phyloP scores from a whole-genome alignment of 2,329 filamentous ascomycete species.

The Thelonectria blattea region DNA sequence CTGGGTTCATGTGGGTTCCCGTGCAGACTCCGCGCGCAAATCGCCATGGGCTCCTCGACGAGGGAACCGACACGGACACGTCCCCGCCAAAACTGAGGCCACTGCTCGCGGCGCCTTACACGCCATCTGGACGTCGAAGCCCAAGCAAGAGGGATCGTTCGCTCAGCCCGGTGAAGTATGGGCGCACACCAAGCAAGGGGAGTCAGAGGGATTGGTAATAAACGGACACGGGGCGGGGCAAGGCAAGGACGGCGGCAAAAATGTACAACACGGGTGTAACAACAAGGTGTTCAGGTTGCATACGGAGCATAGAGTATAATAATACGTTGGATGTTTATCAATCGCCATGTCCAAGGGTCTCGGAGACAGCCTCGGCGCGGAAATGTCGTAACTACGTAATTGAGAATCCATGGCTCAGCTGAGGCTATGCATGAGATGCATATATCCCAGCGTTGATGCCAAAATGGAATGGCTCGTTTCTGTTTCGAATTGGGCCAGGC shows the following conservation, averaged over 20 bases:
- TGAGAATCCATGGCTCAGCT: not conserved
- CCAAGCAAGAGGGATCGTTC: conserved; percentile 58
- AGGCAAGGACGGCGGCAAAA: conserved; percentile 6
- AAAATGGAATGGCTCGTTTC: not conserved
- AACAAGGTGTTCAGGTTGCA: conserved; percentile 27
- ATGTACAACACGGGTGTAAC: conserved; percentile 32
- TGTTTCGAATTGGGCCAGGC: not conserved
- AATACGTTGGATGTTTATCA: conserved; percentile 19
- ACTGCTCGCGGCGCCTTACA: conserved; percentile 52
- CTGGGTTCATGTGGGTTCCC: conserved; percentile 58
- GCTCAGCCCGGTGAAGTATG: conserved; percentile 55
- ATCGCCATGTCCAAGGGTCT: not conserved
- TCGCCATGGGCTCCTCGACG: conserved; percentile 51
- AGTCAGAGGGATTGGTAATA: conserved; percentile 11
- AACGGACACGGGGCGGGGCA: conserved; percentile 11
- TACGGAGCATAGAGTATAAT: conserved; percentile 17
- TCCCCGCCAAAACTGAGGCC: conserved; percentile 52
- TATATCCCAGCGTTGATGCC: not conserved
- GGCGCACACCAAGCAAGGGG: conserved; percentile 47
- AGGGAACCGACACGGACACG: conserved; percentile 58
- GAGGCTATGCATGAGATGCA: not conserved
- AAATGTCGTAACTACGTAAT: not conserved
- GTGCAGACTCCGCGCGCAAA: conserved; percentile 55
- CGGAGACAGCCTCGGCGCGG: not conserved
- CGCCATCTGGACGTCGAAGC: conserved; percentile 54